Base-by-base conservation (phyloP, 768 basidiomycete genomes). In the Wakefieldia striispora region DNA sequence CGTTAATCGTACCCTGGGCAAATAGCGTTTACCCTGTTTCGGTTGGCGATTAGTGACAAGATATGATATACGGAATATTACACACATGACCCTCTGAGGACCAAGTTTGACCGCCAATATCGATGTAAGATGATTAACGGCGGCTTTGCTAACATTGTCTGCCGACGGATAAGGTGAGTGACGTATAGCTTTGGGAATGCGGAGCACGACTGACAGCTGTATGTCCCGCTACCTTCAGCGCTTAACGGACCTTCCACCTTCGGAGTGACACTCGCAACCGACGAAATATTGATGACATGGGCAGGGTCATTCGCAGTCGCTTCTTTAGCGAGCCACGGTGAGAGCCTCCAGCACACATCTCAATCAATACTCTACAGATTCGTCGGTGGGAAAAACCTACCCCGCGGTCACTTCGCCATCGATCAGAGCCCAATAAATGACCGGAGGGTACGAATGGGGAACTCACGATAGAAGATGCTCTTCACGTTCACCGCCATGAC, bases 121-220 rank as follows among this genome's bases (percentile, higher is more conserved):
- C 13, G 82, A 81, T 5, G 90, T 91, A 40, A 93, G 79, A 55
- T 91, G 89, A 69, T 91, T 91, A 16, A 87, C 82, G 24, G 88
- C 88, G n/a, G 90, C 90, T 69, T 92, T 92, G 67, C 88, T 90
- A 7, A 88, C 74, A 57, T 83, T 80, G 63, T 92, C 89, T 92
- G 21, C 17, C 33, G 19, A 55, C 21, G 19, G 33, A 38, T 42
- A 14, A 20, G 5, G 12, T 37, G 40, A 54, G 41, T 27, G n/a
- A 14, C 8, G 21, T 4, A 7, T 24, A 11, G 21, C 10, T 40
- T 12, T 9, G 2, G 33, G 45, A 26, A 31, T 26, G 36, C 31
- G 20, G 49, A 33, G 19, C 4, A 38, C 8, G 16, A 80, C 88
- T 50, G 55, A 91, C 89, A 92, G 60, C 83, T 84, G 83, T 86